Evolutionary conservation across 495 filamentous ascomycete genomes (phyloP), one percentile per base, ranked within the genome.

Genomic region (Xylaria nigripes): DNA sequence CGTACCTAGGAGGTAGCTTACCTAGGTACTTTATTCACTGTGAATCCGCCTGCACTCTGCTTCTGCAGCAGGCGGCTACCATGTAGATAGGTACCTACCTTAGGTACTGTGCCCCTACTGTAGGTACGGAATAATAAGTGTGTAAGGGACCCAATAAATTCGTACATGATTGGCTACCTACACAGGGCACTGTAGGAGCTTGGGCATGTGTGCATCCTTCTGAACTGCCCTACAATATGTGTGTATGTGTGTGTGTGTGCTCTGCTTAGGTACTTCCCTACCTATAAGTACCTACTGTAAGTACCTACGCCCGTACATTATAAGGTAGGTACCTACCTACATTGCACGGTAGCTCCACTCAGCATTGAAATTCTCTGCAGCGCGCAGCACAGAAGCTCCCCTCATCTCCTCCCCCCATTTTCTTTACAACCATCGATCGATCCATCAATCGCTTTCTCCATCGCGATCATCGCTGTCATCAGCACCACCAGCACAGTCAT

Each of bases 361-460:
- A 44, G 34, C 51, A 38, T 53, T 54, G 32, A 48, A 55, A 55
- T 55, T 55, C 52, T 55, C 52, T 55, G 52, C 52, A 54, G 51
- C 23, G 44, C 44, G 30, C 44, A 32, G 36, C 12, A 43, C 34
- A 43, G 34, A 46, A 42, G 38, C 44, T 57, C 48, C 48, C 47
- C 45, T 51, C 46, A 50, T 46, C 48, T 57, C 21, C 24, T 25
- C 32, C 47, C 43, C 48, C 46, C 54, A 23, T 51, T 48, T 45
- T 27, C 18, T 51, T 30, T 38, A 25, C 46, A 45, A 34, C 45
- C 12, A 42, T 41, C 22, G 32, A 42, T 41, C 22, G 32, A 43
- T 49, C 36, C 24, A 38, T 29, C 43, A 23, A 25, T 45, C 43
- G 15, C 23, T 48, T 48, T 24, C 45, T 45, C 40, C 45, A 55